phyloP scores from a whole-genome alignment of 208 protist genomes.

The Porcisia deanei region DNA sequence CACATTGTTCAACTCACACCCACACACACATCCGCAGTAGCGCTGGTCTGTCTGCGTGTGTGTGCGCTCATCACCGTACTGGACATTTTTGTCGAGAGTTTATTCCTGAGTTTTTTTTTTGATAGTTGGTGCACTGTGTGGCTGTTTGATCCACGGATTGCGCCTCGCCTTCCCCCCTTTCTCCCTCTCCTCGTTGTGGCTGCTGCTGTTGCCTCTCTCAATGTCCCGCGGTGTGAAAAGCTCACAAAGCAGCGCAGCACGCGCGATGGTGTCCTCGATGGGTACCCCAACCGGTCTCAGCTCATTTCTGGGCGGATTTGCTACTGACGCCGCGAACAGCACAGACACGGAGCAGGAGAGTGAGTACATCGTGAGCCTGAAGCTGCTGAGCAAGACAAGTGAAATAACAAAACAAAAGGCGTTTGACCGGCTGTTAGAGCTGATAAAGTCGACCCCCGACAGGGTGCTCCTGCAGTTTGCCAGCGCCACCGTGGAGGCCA shows the following conservation, averaged over 20 bases:
- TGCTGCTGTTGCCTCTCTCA: background rate
- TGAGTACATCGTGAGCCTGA: constrained; percentile 64
- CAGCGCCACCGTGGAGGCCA: constrained; percentile 50
- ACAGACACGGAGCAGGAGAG: constrained; percentile 34
- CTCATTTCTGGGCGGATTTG: constrained; percentile 74
- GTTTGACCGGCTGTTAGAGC: constrained; percentile 47
- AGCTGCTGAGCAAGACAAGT: constrained; percentile 76
- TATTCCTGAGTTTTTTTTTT: too few species aligned
- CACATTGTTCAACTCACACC: too few species aligned
- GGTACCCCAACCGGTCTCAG: constrained; percentile 55
- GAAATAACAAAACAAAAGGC: constrained; percentile 90
- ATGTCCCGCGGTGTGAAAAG: constrained; percentile 43
- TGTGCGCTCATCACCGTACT: too few species aligned
- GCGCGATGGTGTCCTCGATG: constrained; percentile 46
- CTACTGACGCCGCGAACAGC: constrained; percentile 22
- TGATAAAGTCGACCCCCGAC: constrained; percentile 29
- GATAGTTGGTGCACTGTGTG: too few species aligned
- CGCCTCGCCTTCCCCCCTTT: background rate
- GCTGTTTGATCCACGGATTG: too few species aligned
- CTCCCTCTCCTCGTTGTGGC: background rate
- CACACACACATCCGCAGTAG: too few species aligned
- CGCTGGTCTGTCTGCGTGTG: too few species aligned
- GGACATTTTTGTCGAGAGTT: too few species aligned
- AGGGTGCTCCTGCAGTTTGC: constrained; percentile 52
- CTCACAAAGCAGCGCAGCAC: constrained; percentile 68